Evolutionary conservation across 2,329 filamentous ascomycete genomes (phyloP).

Genomic region (Ploettnerulaceae sp.): DNA sequence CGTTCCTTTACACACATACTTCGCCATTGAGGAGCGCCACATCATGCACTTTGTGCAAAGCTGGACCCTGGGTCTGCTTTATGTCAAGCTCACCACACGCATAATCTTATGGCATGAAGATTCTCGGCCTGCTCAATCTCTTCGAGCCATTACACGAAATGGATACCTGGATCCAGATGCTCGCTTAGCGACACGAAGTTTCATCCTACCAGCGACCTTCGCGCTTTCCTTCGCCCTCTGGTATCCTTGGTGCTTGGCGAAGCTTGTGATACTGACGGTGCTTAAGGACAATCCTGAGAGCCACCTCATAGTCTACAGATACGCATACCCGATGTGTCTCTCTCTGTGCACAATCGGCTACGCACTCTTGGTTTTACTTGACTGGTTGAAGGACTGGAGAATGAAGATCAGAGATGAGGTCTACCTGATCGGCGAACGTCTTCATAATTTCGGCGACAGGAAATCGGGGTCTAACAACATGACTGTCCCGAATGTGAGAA

Average conservation of each 20-base stretch:
- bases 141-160: conserved; percentile 66
- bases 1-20: conserved; percentile 57
- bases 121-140: conserved; percentile 67
- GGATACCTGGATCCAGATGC: conserved; percentile 79
- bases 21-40: conserved; percentile 45
- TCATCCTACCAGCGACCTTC: conserved; percentile 70
- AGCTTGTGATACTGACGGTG: conserved; percentile 41
- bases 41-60: conserved; percentile 85
- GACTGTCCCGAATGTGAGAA: conserved; percentile 21
- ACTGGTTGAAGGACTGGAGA: conserved; percentile 70
- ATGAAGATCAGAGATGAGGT: conserved; percentile 85
- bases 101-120: conserved; percentile 63
- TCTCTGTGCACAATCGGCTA: conserved; percentile 38
- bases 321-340: conserved; percentile 65
- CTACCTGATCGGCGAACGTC: conserved; percentile 86
- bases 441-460: conserved; percentile 82
- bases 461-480: conserved; percentile 19
- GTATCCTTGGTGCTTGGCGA: conserved; percentile 58
- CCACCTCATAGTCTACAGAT: conserved; percentile 46
- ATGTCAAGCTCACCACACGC: conserved; percentile 73
- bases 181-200: conserved; percentile 73
- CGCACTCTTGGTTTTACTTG: conserved; percentile 48
- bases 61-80: conserved; percentile 90
- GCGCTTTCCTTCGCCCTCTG: conserved; percentile 59
- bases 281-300: conserved; percentile 27